These are phyloP conservation scores for Termitomyces sp. DNA, from an alignment of 1,284 basidiomycete species.

Conservation along the genomic window DNA sequence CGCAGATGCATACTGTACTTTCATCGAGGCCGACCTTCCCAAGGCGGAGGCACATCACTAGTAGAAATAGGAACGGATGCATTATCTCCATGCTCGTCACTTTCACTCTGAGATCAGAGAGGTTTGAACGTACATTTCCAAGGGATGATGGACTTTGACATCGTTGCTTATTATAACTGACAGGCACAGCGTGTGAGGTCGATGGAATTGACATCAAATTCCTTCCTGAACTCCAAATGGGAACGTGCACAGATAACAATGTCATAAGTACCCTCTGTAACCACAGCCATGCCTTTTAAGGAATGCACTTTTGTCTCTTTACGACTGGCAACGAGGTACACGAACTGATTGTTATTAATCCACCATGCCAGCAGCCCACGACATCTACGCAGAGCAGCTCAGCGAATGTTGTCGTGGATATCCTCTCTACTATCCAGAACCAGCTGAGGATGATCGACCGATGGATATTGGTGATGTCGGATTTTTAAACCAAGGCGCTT, in stretches of 20 bases:
- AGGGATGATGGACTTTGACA: not conserved
- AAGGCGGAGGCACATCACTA: slow-evolving; percentile 39
- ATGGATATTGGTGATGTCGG: slow-evolving; percentile 14
- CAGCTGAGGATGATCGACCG: slow-evolving; percentile 4
- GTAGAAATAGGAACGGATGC: no score
- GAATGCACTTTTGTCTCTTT: not conserved
- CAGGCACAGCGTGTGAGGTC: not conserved
- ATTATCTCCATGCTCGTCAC: not conserved
- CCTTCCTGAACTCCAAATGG: not conserved
- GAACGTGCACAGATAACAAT: no score
- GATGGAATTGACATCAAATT: not conserved
- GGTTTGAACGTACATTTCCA: no score
- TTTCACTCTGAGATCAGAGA: no score
- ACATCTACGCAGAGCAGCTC: slow-evolving; percentile 12
- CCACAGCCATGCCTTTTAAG: no score
- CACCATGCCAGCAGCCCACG: slow-evolving; percentile 3
- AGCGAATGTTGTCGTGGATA: slow-evolving; percentile 3
- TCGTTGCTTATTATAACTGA: not conserved
- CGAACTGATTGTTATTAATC: not conserved
- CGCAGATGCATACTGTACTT: slow-evolving; percentile 38
- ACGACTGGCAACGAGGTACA: not conserved
- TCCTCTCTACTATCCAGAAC: slow-evolving; percentile 15
- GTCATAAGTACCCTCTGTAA: no score
- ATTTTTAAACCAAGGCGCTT: slow-evolving; percentile 8
- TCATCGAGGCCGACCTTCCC: slow-evolving; percentile 43